Base-by-base conservation (phyloP, 2,329 filamentous ascomycete genomes). In the Berkeleyomyces rouxiae region DNA sequence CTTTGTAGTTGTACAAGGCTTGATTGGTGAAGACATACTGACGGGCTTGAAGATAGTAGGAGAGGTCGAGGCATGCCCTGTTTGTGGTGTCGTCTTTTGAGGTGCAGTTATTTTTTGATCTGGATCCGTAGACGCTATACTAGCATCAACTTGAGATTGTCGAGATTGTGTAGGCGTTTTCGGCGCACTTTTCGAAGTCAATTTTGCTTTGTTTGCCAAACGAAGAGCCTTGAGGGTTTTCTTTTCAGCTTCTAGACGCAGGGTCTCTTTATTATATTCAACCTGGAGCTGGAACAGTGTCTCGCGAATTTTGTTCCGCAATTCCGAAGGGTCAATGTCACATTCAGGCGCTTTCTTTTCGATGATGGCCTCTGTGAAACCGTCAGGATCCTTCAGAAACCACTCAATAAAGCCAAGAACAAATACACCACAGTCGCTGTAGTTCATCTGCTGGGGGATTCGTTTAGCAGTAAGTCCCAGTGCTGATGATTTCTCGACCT, bases 371-470 rank as follows among this genome's bases (percentile, higher is more conserved):
- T 74, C 74, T 13, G 88, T 77, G 67, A 95, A 93, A 0, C 70
- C 72, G 66, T 88, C 82, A 0, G 92, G 92, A 64, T 89, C 75
- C 61, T 82, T 78, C 13, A 95, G 79, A 66, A 99, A 96, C 66
- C 87, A 84, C 67, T 90, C 82, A 61, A 95, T 78, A 69, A 97
- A 99, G 2, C 85, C 87, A 3, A 96, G 76, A 2, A 97, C 76
- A 68, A 87, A 99, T 0, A 96, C 76, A 7, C 93, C 93, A 69
- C 93, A 99, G 70, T 99, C 93, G 65, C 82, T 91, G 67, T 80
- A 87, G 70, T 99, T 97, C 58, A 82, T 74, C 71, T 99, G 93
- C 65, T 81, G 75, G 0, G 93, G 92, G 11, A 96, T 85, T 6
- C 80, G 78, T 65, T 82, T 86, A 3, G 88, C 88, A 46, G 83